These are phyloP conservation scores for Leccinum boreale DNA, from an alignment of 768 basidiomycete genomes.

Conservation along the genomic window DNA sequence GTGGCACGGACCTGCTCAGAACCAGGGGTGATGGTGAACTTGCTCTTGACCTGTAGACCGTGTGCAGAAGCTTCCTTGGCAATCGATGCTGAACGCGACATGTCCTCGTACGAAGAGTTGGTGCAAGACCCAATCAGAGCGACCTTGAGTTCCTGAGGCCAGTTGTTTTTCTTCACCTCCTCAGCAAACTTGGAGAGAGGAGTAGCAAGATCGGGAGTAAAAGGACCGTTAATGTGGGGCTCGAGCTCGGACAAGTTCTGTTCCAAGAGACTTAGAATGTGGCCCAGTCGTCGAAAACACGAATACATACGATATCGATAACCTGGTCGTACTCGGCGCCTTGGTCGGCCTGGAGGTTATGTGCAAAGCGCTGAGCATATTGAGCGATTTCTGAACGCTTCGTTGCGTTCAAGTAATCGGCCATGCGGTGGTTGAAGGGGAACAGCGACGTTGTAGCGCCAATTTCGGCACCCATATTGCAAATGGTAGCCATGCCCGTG, in stretches of 20 bases:
- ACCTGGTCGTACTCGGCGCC: conserved; percentile 89
- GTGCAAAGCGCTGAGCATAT: conserved; percentile 85
- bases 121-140: conserved; percentile 99
- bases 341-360: conserved; percentile 88
- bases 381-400: conserved; percentile 83
- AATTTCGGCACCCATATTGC: conserved; percentile 99
- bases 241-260: conserved; percentile 96
- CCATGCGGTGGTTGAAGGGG: conserved; percentile 98
- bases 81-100: conserved; percentile 96
- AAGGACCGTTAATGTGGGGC: conserved; percentile 99
- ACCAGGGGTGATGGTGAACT: conserved; percentile 98
- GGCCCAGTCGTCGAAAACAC: not conserved
- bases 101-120: conserved; percentile 99
- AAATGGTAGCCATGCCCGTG: conserved; percentile 99
- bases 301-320: conserved; percentile 77
- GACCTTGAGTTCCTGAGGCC: conserved; percentile 97
- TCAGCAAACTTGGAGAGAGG: conserved; percentile 94
- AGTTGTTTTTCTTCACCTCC: conserved; percentile 90
- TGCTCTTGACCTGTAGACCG: conserved; percentile 85
- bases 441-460: conserved; percentile 98
- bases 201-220: conserved; percentile 99
- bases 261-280: not conserved
- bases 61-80: conserved; percentile 84
- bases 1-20: conserved; percentile 98
- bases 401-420: conserved; percentile 91